Percentiles rank a stretch among this genome's conserved stretches.
These are phyloP conservation scores for Sordariomycetes sp. DNA, from an alignment of 2,329 filamentous ascomycete genomes.

Conservation along the genomic window DNA sequence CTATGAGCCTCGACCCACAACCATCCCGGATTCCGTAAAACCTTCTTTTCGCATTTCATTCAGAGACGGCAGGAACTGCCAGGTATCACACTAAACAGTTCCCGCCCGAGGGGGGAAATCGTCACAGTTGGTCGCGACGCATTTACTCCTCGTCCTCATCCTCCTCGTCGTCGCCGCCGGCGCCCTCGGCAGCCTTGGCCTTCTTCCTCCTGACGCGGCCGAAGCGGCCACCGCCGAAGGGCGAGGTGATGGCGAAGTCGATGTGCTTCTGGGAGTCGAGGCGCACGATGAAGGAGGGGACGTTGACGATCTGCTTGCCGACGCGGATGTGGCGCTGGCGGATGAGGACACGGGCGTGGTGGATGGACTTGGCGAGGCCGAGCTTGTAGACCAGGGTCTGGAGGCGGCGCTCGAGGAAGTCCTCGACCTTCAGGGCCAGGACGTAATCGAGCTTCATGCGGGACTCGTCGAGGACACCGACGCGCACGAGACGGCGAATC, in stretches of 20 bases:
- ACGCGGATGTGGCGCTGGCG: slow-evolving; percentile 99
- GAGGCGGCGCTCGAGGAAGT: slow-evolving; percentile 99
- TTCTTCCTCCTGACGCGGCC: slow-evolving; percentile 99
- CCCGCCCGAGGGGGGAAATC: too few species aligned
- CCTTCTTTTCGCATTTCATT: neutral
- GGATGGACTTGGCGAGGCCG: slow-evolving; percentile 98
- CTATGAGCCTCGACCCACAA: slow-evolving; percentile 3
- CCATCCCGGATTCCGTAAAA: slow-evolving; percentile 4
- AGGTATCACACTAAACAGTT: neutral
- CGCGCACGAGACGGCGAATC: slow-evolving; percentile 98
- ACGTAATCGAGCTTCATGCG: slow-evolving; percentile 99
- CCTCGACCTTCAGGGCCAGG: slow-evolving; percentile 95
- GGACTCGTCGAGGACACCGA: slow-evolving; percentile 99
- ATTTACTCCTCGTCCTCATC: slow-evolving; percentile 60
- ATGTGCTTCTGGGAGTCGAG: slow-evolving; percentile 99
- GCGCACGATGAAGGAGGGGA: slow-evolving; percentile 98
- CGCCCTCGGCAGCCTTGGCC: slow-evolving; percentile 88
- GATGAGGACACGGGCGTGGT: slow-evolving; percentile 99
- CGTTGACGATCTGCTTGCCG: slow-evolving; percentile 99
- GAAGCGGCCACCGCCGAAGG: slow-evolving; percentile 92
- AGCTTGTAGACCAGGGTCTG: slow-evolving; percentile 99
- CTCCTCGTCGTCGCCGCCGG: slow-evolving; percentile 66
- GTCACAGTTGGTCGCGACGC: slow-evolving; percentile 10
- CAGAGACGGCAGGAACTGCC: neutral
- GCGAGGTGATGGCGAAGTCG: slow-evolving; percentile 95